Conservation (phyloP, 495 filamentous ascomycete species). For the Penicillium roqueforti region DNA sequence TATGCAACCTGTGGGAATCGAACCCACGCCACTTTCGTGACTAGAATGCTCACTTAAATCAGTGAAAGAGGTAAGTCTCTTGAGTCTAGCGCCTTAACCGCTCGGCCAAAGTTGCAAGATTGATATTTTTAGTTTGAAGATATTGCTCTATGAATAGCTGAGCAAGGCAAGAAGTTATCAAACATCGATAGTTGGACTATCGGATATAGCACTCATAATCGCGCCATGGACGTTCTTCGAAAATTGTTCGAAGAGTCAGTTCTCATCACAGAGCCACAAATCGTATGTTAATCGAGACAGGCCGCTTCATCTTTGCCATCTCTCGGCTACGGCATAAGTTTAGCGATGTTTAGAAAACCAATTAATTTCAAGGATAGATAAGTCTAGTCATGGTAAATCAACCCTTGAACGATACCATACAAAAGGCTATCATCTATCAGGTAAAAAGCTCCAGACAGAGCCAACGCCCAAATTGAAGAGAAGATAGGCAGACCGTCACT, state of each 20-base stretch:
- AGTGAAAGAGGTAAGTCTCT: not conserved
- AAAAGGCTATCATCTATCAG: conserved; percentile 14
- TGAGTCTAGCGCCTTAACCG: conserved; percentile 4
- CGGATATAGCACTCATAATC: no score
- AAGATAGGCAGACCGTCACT: conserved; percentile 15
- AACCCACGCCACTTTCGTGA: conserved; percentile 6
- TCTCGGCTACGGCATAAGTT: no score
- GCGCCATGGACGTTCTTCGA: no score
- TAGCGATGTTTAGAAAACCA: conserved; percentile 9
- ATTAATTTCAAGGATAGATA: conserved; percentile 13
- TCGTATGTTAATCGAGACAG: no score
- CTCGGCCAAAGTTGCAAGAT: not conserved
- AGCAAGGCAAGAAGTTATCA: no score
- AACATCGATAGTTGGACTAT: no score
- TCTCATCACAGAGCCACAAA: no score
- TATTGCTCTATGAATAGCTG: no score
- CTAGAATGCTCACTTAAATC: conserved; percentile 1
- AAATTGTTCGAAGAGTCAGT: no score
- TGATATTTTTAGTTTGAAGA: no score
- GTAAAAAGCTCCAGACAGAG: conserved; percentile 13
- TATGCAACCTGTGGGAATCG: conserved; percentile 4
- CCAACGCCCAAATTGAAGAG: conserved; percentile 13
- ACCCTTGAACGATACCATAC: conserved; percentile 15
- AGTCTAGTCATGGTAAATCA: conserved; percentile 13
- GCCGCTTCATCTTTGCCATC: no score